Base-by-base conservation (phyloP, 495 filamentous ascomycete species). In the Cairneyella variabilis region DNA sequence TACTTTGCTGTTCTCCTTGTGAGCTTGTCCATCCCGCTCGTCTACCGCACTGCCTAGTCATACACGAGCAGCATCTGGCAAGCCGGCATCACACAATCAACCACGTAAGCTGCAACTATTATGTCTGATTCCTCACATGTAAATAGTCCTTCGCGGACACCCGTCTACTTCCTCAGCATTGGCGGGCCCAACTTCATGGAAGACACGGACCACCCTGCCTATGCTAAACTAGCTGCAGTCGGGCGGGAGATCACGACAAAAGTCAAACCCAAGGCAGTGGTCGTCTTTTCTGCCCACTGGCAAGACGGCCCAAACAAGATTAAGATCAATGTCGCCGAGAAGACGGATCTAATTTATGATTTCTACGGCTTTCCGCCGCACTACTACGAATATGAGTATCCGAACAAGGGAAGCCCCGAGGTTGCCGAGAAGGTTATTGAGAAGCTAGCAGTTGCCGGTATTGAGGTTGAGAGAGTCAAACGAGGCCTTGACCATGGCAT, bases 221-320 rank as follows among this genome's bases (percentile, higher is more conserved):
- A 91, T 64, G 58, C 64, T 16, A 70, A 85, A 49, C 76, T 96
- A 9, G 77, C 79, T 28, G 58, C 68, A 11, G 82, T 93, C 40
- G 90, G 90, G 21, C 73, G 65, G 7, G 89, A 95, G 60, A 95
- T 96, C 62, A 91, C 88, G 0, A 75, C 81, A 23, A 85, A 84
- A 61, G 82, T 92, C 36, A 86, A 88, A 64, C 88, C 88, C 21
- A 84, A 82, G 46, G 90, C 89, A 17, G 77, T 93, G 10, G 85
- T 96, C 11, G 88, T 95, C n/a, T 89, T 95, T 66, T 91, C 88
- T 16, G 89, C 88, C 22, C 88, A 95, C 70, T 95, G 90, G 90
- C 84, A 92, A 67, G 78, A 72, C 21, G 69, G 71, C 2, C 66
- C 65, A 37, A 70, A 78, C 58, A 76, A 69, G 7, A 78, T 96